Evolutionary conservation across 306 rosid species (phyloP).

Genomic region (Quercus parvula): DNA sequence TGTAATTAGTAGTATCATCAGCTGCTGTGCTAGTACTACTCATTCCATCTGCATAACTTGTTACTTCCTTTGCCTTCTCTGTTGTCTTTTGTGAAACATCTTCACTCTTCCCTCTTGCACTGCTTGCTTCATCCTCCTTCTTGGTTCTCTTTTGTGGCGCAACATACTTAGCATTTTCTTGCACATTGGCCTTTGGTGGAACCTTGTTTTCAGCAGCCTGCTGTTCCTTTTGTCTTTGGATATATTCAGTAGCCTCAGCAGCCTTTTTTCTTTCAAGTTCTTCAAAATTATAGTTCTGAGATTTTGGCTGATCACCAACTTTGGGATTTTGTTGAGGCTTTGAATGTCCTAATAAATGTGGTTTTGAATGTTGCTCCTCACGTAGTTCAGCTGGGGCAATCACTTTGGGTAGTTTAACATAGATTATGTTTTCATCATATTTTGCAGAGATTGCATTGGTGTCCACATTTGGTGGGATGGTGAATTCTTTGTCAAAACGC

Average conservation of each 20-base stretch:
- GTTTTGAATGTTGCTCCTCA: background rate
- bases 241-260: background rate
- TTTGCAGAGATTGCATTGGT: conserved; percentile 40
- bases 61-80: background rate
- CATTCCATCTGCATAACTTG: background rate
- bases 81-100: background rate
- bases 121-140: conserved; percentile 22
- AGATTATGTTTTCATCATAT: conserved; percentile 44
- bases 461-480: conserved; percentile 40
- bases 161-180: conserved; percentile 5
- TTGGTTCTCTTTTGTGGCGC: background rate
- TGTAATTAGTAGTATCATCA: too few relatives aligned
- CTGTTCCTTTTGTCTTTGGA: too few relatives aligned
- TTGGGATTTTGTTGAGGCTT: conserved; percentile 2
- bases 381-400: conserved; percentile 9
- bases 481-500: conserved; percentile 51
- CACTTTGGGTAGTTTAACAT: conserved; percentile 42
- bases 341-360: background rate
- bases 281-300: background rate
- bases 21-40: background rate
- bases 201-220: background rate
- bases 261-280: background rate
- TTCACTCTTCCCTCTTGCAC: conserved; percentile 6
- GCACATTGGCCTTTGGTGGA: conserved; percentile 12
- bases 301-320: background rate